Evolutionary conservation across 306 rosid species (phyloP), one percentile per base, ranked within the genome.

Genomic region (Prunus mume): DNA sequence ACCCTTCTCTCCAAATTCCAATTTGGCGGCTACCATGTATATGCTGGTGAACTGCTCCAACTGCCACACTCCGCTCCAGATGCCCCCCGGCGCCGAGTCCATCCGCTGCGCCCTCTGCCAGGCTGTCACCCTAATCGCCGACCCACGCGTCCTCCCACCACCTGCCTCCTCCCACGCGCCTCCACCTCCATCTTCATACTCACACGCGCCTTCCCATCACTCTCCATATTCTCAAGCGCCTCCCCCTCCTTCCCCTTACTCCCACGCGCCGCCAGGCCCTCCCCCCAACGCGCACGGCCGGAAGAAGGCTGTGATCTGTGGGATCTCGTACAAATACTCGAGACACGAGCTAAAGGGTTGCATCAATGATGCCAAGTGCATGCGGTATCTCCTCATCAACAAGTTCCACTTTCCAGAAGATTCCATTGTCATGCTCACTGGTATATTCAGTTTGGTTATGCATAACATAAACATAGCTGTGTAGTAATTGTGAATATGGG

Each of bases 341-440:
- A 79, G 96, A 28, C 97, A 92, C 75, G 97, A 92, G 83, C 97
- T 95, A 43, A 95, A 92, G 77, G 99, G 99, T 0, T 95, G 97
- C 82, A 87, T 95, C 83, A 92, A 95, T 55, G 97, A 95, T 71
- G 97, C 97, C 52, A 95, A 89, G 75, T 95, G 99, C 80, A 92
- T 95, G 99, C 86, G 86, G 2, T 84, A 85, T 50, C 85, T 95
- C 49, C 92, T 95, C 68, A 80, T 88, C 68, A 95, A 88, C 85
- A 95, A 91, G 83, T 95, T 87, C 74, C 84, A 58, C 32, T 95
- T 95, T 75, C 97, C 99, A 0, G 91, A 86, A 34, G 84, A 90
- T 9, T 95, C 96, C 25, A 92, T 95, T 69, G 83, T 95, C 67
- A 95, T 92, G 99, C 99, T 95, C 72, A 95, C 97, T 2, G 97